Conservation (phyloP, 805 yeast genomes). For the Kuraishia borneana region DNA sequence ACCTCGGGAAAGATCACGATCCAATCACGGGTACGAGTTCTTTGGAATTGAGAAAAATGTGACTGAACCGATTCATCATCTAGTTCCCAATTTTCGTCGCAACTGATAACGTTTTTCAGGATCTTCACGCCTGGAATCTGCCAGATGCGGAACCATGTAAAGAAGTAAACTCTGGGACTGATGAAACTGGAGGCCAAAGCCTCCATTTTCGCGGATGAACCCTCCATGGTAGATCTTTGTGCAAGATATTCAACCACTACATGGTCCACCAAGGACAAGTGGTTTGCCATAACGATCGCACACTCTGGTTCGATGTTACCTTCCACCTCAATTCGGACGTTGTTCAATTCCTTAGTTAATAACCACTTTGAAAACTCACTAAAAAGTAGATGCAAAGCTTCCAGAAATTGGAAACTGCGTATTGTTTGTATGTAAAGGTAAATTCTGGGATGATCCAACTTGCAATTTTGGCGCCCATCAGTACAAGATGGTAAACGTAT, state of each 20-base stretch:
- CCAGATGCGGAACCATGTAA: slow-evolving; percentile 64
- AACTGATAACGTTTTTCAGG: slow-evolving; percentile 32
- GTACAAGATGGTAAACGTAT: slow-evolving; percentile 13
- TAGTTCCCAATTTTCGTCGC: slow-evolving; percentile 66
- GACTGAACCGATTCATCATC: slow-evolving; percentile 23
- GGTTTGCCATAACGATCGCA: slow-evolving; percentile 38
- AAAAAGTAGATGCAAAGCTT: slow-evolving; percentile 17
- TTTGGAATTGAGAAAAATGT: slow-evolving; percentile 23
- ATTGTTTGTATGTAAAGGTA: slow-evolving; percentile 9
- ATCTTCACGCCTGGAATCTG: slow-evolving; percentile 43
- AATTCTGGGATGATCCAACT: slow-evolving; percentile 10
- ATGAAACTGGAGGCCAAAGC: slow-evolving; percentile 16
- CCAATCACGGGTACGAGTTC: slow-evolving; percentile 42
- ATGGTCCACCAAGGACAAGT: slow-evolving; percentile 59
- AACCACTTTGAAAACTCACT: slow-evolving; percentile 10
- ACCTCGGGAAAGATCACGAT: slow-evolving; percentile 80
- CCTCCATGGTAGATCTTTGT: slow-evolving; percentile 9
- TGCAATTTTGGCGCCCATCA: slow-evolving; percentile 8
- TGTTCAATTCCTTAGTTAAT: slow-evolving; percentile 19
- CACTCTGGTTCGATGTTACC: slow-evolving; percentile 34
- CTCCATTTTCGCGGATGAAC: slow-evolving; percentile 3
- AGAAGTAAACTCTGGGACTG: slow-evolving; percentile 40
- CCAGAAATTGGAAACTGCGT: slow-evolving; percentile 17
- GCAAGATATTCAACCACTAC: slow-evolving; percentile 36
- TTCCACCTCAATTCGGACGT: slow-evolving; percentile 23